Base-by-base conservation (phyloP, 1,139 yeast species). In the Zygosaccharomyces sapae region DNA sequence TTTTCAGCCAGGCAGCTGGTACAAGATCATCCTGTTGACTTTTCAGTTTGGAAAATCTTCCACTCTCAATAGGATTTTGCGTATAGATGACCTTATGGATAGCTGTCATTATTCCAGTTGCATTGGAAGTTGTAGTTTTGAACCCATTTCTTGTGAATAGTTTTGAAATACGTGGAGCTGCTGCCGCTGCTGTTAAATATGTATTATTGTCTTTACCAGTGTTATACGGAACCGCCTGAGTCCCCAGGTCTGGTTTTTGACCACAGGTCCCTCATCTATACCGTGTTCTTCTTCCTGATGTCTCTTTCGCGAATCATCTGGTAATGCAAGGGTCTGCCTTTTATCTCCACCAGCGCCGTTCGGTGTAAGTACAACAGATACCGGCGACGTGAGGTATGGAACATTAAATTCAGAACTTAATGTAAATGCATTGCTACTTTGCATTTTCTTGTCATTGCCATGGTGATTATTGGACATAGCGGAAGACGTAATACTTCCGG, bases 381-480 rank as follows among this genome's bases (percentile, higher is more conserved):
- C 90, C 1, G 92, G 92, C 20, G 90, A 88, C 30, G 83, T 76
- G 36, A 81, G 72, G 58, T 83, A 83, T 7, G 90, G 92, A 50
- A 83, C 82, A 48, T 64, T 61, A 44, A 61, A 62, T 27, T 63
- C 67, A 16, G 61, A 60, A 33, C 57, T 53, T 19, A 60, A 44
- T 4, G 64, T 50, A 41, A 60, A 60, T n/a, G 53, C 54, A 19
- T 53, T 29, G 44, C 53, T 55, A 16, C 45, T 41, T 4, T 41
- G 34, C 10, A 44, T 20, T n/a, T 37, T 35, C 38, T 30, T 41
- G 12, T 24, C 16, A 27, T 34, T 39, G 27, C 27, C 37, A 42
- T 27, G 37, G 25, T 22, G 25, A 37, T 35, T 29, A n/a, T 40
- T 43, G 13, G 35, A 29, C n/a, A 29, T 43, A 20, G 43, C 42